Evolutionary conservation across 2,329 filamentous ascomycete genomes (phyloP), one percentile per base, ranked within the genome.

Genomic region (Talaromyces sp.): DNA sequence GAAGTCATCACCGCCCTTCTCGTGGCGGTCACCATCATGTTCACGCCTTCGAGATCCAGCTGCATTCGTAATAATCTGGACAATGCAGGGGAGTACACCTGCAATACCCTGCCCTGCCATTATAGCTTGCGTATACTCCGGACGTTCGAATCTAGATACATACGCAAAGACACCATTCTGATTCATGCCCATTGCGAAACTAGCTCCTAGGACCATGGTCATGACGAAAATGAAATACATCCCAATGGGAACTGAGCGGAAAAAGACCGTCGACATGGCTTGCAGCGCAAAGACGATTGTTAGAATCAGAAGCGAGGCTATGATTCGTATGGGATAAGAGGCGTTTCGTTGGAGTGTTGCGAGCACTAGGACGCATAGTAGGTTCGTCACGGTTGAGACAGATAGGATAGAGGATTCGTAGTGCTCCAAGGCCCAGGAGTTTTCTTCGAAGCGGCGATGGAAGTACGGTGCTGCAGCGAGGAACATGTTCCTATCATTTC

Each of bases 111-210:
- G 95, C 1, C 95, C 95, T 3, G 90, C 88, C 93, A 99, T 98
- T 77, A 98, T 93, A 27, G 90, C 94, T 78, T 98, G 94, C 63
- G 92, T 97, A 77, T 98, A 99, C 77, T 95, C 91, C 22, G 90
- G 87, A 60, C 91, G 84, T 41, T 89, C 92, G 73, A 97, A 98
- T 61, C 91, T 89, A 3, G 91, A 87, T 3, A 92, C 93, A 74
- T 93, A 98, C 2, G 95, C 92, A 75, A 97, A 97, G 11, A 95
- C 87, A 19, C 95, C 95, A 76, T 98, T 98, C 78, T 98, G 95
- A 70, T 93, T 90, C 60, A 97, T 82, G 0, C 91, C 93, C 0
- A 93, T 90, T 0, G 92, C 93, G 73, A 90, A 83, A 69, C 92
- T 91, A 0, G 93, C 87, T n/a, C 82, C 80, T 67, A 90, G 88